These are phyloP conservation scores for Xylaria sp. DNA, from an alignment of 2,329 filamentous ascomycete species.

Conservation along the genomic window DNA sequence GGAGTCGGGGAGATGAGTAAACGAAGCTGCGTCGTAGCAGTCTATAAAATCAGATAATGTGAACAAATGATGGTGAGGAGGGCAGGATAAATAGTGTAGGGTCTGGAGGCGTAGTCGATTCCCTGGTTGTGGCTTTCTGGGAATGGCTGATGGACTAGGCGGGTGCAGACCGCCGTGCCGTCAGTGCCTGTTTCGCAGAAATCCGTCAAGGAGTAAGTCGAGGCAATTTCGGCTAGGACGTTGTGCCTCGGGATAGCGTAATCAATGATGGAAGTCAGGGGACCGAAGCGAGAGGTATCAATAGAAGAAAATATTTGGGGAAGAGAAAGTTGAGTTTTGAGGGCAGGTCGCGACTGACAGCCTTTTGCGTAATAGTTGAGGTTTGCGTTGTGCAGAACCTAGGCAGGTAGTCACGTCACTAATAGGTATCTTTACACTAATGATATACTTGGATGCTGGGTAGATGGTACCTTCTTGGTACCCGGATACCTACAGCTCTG, in stretches of 20 bases:
- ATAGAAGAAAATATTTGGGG: slow-evolving; percentile 25
- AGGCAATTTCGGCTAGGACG: slow-evolving; percentile 6
- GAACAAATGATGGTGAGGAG: slow-evolving; percentile 14
- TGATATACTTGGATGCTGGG: background rate
- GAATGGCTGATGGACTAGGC: slow-evolving; percentile 45
- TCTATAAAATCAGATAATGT: slow-evolving; percentile 8
- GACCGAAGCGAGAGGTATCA: slow-evolving; percentile 18
- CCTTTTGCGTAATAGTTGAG: slow-evolving; percentile 39
- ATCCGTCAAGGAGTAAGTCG: slow-evolving; percentile 17
- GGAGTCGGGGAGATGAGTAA: slow-evolving; percentile 16
- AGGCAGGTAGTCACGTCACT: slow-evolving; percentile 15
- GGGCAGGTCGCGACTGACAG: slow-evolving; percentile 33
- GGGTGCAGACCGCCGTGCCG: slow-evolving; percentile 51
- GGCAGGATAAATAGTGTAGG: slow-evolving; percentile 29
- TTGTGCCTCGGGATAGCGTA: slow-evolving; percentile 18
- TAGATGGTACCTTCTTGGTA: background rate
- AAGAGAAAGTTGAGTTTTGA: slow-evolving; percentile 30
- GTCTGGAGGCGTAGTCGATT: slow-evolving; percentile 30
- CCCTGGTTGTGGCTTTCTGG: slow-evolving; percentile 40
- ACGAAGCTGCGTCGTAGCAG: slow-evolving; percentile 15
- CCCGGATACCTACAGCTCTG: slow-evolving; percentile 3
- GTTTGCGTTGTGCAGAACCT: slow-evolving; percentile 32
- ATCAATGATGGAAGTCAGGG: slow-evolving; percentile 6
- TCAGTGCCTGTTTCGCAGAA: slow-evolving; percentile 36
- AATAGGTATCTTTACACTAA: slow-evolving; percentile 17